Evolutionary conservation across 2,329 filamentous ascomycete genomes (phyloP), one percentile per base, ranked within the genome.

Genomic region (Geosmithia flava): DNA sequence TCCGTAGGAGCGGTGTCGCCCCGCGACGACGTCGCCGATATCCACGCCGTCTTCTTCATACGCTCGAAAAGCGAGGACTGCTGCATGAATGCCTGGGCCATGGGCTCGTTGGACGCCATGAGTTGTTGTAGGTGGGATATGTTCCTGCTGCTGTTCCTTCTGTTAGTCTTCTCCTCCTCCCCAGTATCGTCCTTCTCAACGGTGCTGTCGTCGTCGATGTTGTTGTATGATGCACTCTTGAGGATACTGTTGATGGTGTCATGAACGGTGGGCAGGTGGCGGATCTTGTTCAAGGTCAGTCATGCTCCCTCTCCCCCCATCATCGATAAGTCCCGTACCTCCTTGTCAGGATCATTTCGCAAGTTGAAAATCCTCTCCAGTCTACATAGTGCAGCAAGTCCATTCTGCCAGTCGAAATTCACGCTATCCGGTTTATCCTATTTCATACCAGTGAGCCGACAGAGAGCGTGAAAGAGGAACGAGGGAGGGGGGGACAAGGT

Each of bases 31-130:
- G 17, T 33, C 15, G 30, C 5, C 3, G 17, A 23, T 20, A 10
- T 20, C 15, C 44, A 46, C 20, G 40, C 29, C 11, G 40, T 49
- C n/a, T n/a, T 33, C 8, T 23, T 20, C 41, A 45, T 48, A 37
- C 75, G 71, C 11, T 73, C 66, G 58, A 78, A 86, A 2, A 87
- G 68, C 19, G 71, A 77, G 1, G 83, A 88, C 13, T 74, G 71
- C 52, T 75, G 76, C 30, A 89, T 66, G 56, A 87, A 81, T 23
- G 74, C 70, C 49, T 77, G 69, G 45, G 75, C 68, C 52, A 80
- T 83, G 20, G 66, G 60, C 7, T 68, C 62, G 2, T 68, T 59
- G n/a, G 60, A 53, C 54, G 33, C 33, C 33, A 78, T 72, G 49
- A 75, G 58, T 8, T 62, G n/a, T 7, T 59, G 53, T 7, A 80